Evolutionary conservation across 2,329 filamentous ascomycete genomes (phyloP), one percentile per base, ranked within the genome.

Genomic region (Verticillium nonalfalfae): DNA sequence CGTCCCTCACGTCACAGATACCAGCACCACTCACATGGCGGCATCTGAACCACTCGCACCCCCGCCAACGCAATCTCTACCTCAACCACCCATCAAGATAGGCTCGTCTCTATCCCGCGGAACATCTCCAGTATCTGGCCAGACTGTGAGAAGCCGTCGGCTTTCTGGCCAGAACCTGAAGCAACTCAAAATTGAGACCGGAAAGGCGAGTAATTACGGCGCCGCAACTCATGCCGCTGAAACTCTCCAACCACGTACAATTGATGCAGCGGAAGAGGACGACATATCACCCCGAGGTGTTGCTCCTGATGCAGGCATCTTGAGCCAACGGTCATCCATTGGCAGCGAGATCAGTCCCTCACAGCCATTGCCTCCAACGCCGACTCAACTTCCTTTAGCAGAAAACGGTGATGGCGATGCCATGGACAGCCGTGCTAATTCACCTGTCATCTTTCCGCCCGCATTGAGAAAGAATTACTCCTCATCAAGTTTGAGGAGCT

Each of bases 111-210:
- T 52, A 10, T 52, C 45, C 18, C 45, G 45, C n/a, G 68, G 70
- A 15, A 64, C 69, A 4, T 60, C 68, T 3, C 70, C 73, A 1
- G 66, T 11, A 72, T 74, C 79, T 2, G 70, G 73, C 0, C 75
- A 75, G 67, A 81, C 86, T 50, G 90, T 96, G 59, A 85, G 91
- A 59, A 91, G 84, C 67, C 85, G 93, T 63, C 85, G 93, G 64
- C 77, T 96, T 36, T 97, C 93, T 3, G 90, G 90, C 7, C 88
- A 91, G 68, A 91, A 91, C 68, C 78, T 85, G 14, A 93, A 90
- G 72, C 90, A 93, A 69, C 79, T 98, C 58, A 96, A 93, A 76
- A 97, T 98, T 61, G 91, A 97, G 73, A 97, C 93, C 0, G 67
- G 72, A 9, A 75, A 63, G 59, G 59, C 63, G 13, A 45, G 55